Percentiles rank a stretch among this genome's conserved stretches.
Conservation (phyloP, 306 rosid genomes). For the Pyrus bretschneideri region DNA sequence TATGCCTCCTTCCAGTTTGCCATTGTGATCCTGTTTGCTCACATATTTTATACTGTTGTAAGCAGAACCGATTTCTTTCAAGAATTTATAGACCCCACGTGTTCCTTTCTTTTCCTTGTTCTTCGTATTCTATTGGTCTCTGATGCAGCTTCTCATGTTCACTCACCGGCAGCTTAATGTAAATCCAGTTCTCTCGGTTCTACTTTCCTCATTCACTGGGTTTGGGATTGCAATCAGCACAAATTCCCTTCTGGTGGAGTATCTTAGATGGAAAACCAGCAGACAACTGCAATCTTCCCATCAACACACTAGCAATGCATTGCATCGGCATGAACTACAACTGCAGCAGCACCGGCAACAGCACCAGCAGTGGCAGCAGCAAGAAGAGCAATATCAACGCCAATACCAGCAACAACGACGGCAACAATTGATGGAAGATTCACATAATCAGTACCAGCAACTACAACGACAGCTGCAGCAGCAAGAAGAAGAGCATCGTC, state of each 20-base stretch:
- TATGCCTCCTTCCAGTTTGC: slow-evolving; percentile 89
- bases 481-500: not conserved
- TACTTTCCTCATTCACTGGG: slow-evolving; percentile 70
- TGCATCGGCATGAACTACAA: slow-evolving; percentile 23
- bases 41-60: slow-evolving; percentile 71
- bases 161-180: slow-evolving; percentile 48
- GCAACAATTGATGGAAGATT: not conserved
- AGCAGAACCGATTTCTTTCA: slow-evolving; percentile 28
- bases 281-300: slow-evolving; percentile 37
- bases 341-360: slow-evolving; percentile 12
- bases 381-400: slow-evolving; percentile 15
- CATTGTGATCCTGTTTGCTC: slow-evolving; percentile 68
- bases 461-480: not conserved
- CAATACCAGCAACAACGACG: slow-evolving; percentile 18
- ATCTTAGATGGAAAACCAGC: slow-evolving; percentile 58
- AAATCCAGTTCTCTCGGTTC: slow-evolving; percentile 47
- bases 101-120: not conserved
- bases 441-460: slow-evolving; percentile 7
- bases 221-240: slow-evolving; percentile 64
- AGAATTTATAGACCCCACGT: not conserved
- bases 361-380: slow-evolving; percentile 26
- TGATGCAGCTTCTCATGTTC: slow-evolving; percentile 9
- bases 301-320: slow-evolving; percentile 18
- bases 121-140: not conserved
- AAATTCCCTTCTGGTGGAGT: slow-evolving; percentile 54